phyloP scores from a whole-genome alignment of 352 stramenopile species.

The Pythium aquatile region DNA sequence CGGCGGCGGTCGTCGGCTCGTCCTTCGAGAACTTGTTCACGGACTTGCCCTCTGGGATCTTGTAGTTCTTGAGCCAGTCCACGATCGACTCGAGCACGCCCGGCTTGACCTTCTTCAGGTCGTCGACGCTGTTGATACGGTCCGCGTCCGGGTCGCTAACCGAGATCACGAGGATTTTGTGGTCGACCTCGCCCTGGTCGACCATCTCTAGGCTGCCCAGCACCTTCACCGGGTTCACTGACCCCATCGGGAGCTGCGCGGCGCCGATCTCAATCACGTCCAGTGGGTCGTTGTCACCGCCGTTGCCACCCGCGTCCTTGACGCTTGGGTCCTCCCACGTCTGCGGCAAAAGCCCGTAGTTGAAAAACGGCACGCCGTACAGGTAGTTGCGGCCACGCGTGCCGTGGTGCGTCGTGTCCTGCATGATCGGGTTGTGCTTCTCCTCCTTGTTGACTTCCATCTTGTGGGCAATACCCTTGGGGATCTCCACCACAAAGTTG shows the following conservation, averaged over 20 bases:
- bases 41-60: conserved; percentile 97
- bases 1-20: conserved; percentile 42
- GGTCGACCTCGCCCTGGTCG: conserved; percentile 98
- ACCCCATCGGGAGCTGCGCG: conserved; percentile 92
- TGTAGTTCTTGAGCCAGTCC: conserved; percentile 98
- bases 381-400: conserved; percentile 94
- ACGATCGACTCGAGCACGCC: conserved; percentile 87
- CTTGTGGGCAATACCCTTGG: conserved; percentile 96
- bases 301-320: conserved; percentile 83
- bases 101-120: conserved; percentile 92
- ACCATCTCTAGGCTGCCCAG: conserved; percentile 97
- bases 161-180: conserved; percentile 98
- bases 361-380: conserved; percentile 98
- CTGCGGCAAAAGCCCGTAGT: conserved; percentile 98
- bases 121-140: conserved; percentile 84
- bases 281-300: conserved; percentile 98
- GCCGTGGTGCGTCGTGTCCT: conserved; percentile 97
- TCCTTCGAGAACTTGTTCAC: conserved; percentile 92
- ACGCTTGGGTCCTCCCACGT: conserved; percentile 98
- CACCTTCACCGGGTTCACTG: conserved; percentile 95
- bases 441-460: conserved; percentile 98
- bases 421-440: conserved; percentile 96
- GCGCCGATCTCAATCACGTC: conserved; percentile 98
- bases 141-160: conserved; percentile 83
- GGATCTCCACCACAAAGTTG: conserved; percentile 99